These are phyloP conservation scores for Groenewaldozyma tartarivorans DNA, from an alignment of 805 yeast genomes.

Conservation along the genomic window DNA sequence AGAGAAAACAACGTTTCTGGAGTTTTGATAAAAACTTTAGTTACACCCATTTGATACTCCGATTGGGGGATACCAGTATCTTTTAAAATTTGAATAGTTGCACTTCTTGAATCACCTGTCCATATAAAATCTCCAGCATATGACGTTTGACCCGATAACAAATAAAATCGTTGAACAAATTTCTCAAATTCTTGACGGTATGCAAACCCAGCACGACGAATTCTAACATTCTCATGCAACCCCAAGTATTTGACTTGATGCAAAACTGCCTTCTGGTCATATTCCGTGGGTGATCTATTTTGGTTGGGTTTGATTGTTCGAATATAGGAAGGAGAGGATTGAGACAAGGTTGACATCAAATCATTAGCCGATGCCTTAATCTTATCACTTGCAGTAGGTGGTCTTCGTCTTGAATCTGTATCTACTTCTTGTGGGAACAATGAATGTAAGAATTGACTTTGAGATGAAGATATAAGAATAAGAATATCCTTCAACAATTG, in stretches of 20 bases:
- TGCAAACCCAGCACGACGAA: conserved; percentile 97
- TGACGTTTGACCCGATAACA: conserved; percentile 80
- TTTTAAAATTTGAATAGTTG: conserved; percentile 41
- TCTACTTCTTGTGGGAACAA: conserved; percentile 58
- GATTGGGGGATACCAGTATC: conserved; percentile 62
- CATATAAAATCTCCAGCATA: conserved; percentile 78
- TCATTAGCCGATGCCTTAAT: conserved; percentile 87
- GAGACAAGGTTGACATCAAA: conserved; percentile 78
- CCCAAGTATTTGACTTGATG: conserved; percentile 96
- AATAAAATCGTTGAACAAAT: conserved; percentile 87
- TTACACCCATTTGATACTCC: conserved; percentile 86
- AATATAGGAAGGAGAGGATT: conserved; percentile 90
- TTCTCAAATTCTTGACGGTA: conserved; percentile 94
- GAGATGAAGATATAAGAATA: conserved; percentile 65
- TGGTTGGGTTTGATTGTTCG: conserved; percentile 97
- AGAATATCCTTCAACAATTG: conserved; percentile 81
- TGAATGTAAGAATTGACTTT: conserved; percentile 48
- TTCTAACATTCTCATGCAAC: conserved; percentile 91
- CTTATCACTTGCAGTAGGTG: conserved; percentile 94
- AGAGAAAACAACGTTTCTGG: conserved; percentile 94
- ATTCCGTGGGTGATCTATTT: conserved; percentile 81
- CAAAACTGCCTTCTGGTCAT: conserved; percentile 78
- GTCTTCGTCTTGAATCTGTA: conserved; percentile 61
- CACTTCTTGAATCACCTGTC: conserved; percentile 50
- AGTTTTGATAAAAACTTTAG: conserved; percentile 89